A percentile compares a stretch with the other conserved stretches of the same genome.
phyloP scores from a whole-genome alignment of 78 protist species.

The Dictyostelium firmibasis region DNA sequence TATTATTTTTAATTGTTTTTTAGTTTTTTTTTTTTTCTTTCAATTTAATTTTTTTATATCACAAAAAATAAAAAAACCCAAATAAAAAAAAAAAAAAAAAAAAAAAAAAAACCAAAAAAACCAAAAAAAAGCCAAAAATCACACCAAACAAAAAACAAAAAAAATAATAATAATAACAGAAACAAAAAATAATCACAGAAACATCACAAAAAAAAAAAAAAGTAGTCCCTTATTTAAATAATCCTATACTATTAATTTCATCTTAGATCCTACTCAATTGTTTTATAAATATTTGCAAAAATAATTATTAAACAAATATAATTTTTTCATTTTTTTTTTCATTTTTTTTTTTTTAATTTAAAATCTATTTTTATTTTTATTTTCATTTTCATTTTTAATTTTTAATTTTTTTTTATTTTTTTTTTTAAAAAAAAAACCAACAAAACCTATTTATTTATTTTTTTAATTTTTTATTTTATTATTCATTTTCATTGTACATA shows the following conservation, averaged over 20 bases:
- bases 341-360: neutral
- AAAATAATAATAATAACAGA: neutral
- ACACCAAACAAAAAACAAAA: neutral
- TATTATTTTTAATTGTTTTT: neutral
- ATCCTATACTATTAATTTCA: neutral
- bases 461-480: too few species aligned
- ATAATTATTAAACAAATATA: neutral
- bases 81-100: too few species aligned
- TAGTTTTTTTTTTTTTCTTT: neutral
- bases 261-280: neutral
- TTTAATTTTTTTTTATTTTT: too few species aligned
- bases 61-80: neutral
- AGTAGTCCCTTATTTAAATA: neutral
- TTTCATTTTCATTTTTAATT: too few species aligned
- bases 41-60: neutral
- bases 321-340: neutral
- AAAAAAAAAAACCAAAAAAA: too few species aligned
- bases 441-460: too few species aligned
- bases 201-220: neutral
- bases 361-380: too few species aligned
- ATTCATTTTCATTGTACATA: too few species aligned
- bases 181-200: neutral
- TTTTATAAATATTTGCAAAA: neutral
- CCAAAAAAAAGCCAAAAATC: neutral
- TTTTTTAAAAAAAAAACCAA: too few species aligned